These are phyloP conservation scores for Hyaloscypha bicolor DNA, from an alignment of 495 filamentous ascomycete genomes.

Conservation along the genomic window DNA sequence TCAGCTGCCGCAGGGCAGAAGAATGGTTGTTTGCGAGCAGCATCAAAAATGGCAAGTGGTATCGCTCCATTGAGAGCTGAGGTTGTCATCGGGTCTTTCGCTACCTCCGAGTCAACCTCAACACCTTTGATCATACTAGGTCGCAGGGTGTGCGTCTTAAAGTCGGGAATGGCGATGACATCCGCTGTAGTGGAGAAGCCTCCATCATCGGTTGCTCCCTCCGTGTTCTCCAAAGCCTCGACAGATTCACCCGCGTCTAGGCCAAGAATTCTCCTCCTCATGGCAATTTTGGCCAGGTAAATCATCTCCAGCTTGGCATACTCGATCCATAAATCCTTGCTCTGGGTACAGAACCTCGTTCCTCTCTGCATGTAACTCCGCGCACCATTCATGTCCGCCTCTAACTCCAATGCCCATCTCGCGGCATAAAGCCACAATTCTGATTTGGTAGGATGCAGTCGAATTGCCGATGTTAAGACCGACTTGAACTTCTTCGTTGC, in stretches of 20 bases:
- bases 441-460: slow-evolving; percentile 81
- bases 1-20: slow-evolving; percentile 63
- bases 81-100: slow-evolving; percentile 66
- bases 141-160: slow-evolving; percentile 53
- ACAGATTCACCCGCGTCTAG: slow-evolving; percentile 57
- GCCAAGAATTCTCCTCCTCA: slow-evolving; percentile 67
- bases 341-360: slow-evolving; percentile 79
- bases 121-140: slow-evolving; percentile 31
- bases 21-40: slow-evolving; percentile 77
- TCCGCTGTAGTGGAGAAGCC: slow-evolving; percentile 44
- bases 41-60: slow-evolving; percentile 88
- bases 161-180: slow-evolving; percentile 62
- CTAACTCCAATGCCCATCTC: slow-evolving; percentile 68
- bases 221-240: slow-evolving; percentile 45
- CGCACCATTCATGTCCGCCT: slow-evolving; percentile 83
- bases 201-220: slow-evolving; percentile 42
- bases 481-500: slow-evolving; percentile 78
- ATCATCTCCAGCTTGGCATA: slow-evolving; percentile 92
- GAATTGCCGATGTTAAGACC: slow-evolving; percentile 74
- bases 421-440: slow-evolving; percentile 90
- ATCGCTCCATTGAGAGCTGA: slow-evolving; percentile 89
- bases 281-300: slow-evolving; percentile 79
- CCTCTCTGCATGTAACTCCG: slow-evolving; percentile 88
- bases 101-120: slow-evolving; percentile 63
- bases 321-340: slow-evolving; percentile 77